Percentiles rank a stretch among this genome's conserved stretches.
phyloP scores from a whole-genome alignment of 768 basidiomycete genomes.

The Podaxis sp. region DNA sequence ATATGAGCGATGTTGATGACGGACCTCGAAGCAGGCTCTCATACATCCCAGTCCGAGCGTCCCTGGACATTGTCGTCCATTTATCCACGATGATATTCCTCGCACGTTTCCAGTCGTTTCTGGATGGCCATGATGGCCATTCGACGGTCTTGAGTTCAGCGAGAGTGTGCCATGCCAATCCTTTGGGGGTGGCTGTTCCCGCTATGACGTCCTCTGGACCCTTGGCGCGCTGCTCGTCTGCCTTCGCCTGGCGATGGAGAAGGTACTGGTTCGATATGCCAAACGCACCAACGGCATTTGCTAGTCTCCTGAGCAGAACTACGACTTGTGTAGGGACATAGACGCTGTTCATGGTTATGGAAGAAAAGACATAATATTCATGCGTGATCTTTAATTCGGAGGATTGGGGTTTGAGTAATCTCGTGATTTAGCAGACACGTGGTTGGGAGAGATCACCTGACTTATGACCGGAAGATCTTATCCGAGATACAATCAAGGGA shows the following conservation, averaged over 20 bases:
- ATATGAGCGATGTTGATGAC: background rate
- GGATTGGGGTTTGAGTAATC: slow-evolving; percentile 5
- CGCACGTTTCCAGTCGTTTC: slow-evolving; percentile 22
- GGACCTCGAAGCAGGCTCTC: slow-evolving; percentile 12
- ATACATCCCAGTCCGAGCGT: slow-evolving; percentile 2
- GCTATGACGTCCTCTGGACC: slow-evolving; percentile 1
- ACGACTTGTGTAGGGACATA: slow-evolving; percentile 61
- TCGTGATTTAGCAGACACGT: slow-evolving; percentile 8
- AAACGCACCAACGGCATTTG: slow-evolving; percentile 67
- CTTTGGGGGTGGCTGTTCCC: background rate
- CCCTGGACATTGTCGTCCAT: slow-evolving; percentile 9
- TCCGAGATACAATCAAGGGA: background rate
- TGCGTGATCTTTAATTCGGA: background rate
- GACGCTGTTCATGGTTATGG: slow-evolving; percentile 38
- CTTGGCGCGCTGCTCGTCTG: background rate
- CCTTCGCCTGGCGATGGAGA: slow-evolving; percentile 24
- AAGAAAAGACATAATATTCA: slow-evolving; percentile 13
- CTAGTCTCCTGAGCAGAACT: slow-evolving; percentile 60
- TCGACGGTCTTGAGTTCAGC: slow-evolving; percentile 20
- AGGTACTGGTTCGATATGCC: slow-evolving; percentile 70
- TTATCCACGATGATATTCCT: slow-evolving; percentile 6
- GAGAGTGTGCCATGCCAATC: slow-evolving; percentile 14
- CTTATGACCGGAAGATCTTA: background rate
- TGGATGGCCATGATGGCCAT: slow-evolving; percentile 31
- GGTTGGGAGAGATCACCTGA: background rate